Percentiles rank a stretch among this genome's conserved stretches.
Conservation (phyloP, 164 flowering plant species). For the Vitis riparia region DNA sequence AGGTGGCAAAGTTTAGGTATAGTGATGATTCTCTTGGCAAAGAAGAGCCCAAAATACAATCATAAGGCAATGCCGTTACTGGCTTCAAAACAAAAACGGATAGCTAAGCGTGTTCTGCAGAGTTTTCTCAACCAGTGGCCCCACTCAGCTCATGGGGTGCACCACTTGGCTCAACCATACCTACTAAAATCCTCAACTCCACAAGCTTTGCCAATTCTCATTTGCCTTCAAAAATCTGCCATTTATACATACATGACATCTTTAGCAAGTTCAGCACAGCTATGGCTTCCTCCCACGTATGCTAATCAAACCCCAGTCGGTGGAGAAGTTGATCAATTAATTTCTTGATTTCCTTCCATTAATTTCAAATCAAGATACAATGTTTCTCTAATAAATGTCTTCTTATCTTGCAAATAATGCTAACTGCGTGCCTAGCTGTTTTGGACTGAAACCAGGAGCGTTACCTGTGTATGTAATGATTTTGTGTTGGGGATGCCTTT, state of each 20-base stretch:
- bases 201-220: background rate
- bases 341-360: background rate
- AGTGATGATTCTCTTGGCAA: conserved; percentile 24
- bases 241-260: background rate
- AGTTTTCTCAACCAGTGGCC: conserved; percentile 6
- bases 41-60: conserved; percentile 62
- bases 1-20: conserved; percentile 25
- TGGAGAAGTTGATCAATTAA: no score
- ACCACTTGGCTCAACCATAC: background rate
- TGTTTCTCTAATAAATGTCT: background rate
- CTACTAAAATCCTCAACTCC: background rate
- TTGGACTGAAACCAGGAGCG: background rate
- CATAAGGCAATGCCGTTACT: conserved; percentile 68
- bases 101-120: conserved; percentile 21
- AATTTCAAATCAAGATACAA: background rate
- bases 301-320: background rate
- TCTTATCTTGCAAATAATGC: background rate
- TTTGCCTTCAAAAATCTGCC: background rate
- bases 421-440: background rate
- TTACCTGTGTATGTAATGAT: background rate
- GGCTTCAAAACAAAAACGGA: conserved; percentile 50
- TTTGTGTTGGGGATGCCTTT: background rate
- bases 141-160: background rate
- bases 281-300: background rate
- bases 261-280: background rate